Conservation (phyloP, 1,284 basidiomycete species). For the Fomitopsis schrenkii region DNA sequence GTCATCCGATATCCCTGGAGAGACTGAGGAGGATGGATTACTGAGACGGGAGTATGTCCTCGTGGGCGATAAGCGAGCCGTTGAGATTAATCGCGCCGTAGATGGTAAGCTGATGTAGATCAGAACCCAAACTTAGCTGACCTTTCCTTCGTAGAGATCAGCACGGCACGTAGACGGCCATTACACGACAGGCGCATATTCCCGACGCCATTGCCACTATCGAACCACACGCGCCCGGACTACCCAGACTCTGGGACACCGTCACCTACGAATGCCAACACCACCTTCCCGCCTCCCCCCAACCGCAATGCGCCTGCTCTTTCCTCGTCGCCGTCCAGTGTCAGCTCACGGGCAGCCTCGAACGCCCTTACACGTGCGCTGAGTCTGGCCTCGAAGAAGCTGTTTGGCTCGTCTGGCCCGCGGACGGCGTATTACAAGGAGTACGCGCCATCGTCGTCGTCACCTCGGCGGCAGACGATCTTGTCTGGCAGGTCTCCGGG, state of each 20-base stretch:
- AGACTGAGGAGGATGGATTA: constrained; percentile 75
- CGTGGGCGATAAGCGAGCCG: constrained; percentile 68
- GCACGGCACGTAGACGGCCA: constrained; percentile 51
- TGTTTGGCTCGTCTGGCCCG: constrained; percentile 63
- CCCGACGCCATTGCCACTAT: constrained; percentile 38
- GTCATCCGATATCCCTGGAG: constrained; percentile 71
- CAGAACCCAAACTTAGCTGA: too few species aligned
- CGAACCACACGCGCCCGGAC: constrained; percentile 35
- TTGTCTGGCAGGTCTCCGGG: constrained; percentile 20
- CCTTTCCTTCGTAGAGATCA: constrained; percentile 52
- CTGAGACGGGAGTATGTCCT: constrained; percentile 75
- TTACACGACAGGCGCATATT: constrained; percentile 45
- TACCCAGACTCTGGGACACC: constrained; percentile 27
- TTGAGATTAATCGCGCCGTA: constrained; percentile 74
- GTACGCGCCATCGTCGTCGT: constrained; percentile 31
- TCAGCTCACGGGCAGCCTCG: constrained; percentile 52
- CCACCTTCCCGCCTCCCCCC: constrained; percentile 67
- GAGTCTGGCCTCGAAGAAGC: constrained; percentile 85
- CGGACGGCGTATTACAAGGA: constrained; percentile 24
- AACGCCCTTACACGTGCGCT: constrained; percentile 85
- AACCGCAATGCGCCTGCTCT: constrained; percentile 37
- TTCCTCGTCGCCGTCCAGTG: constrained; percentile 62
- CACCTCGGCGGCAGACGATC: constrained; percentile 45
- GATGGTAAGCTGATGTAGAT: constrained; percentile 50
- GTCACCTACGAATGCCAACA: constrained; percentile 28